Evolutionary conservation across 306 rosid species (phyloP), one percentile per base, ranked within the genome.

Genomic region (Glycine soja): DNA sequence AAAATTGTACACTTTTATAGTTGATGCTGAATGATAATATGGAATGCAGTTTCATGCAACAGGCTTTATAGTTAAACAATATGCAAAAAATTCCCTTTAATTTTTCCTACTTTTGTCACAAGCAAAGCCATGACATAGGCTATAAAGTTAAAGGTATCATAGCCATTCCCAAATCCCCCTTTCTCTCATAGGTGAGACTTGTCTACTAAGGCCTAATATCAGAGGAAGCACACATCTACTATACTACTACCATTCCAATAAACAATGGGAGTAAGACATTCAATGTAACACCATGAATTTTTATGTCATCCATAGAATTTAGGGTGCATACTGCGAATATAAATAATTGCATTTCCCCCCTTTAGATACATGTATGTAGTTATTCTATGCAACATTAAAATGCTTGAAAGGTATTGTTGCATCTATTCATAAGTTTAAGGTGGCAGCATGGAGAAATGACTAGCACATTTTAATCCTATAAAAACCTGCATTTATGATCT

Each of bases 21-120:
- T 46, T 69, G 57, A 69, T 69, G 74, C 42, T 6, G 52, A 67
- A 67, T 67, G 53, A 66, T 12, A 43, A 40, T 40, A 43, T 15
- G n/a, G 53, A 24, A 24, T 24, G 30, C 30, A 24, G 30, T 24
- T 24, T 24, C 2, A 24, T 24, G 30, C 30, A 24, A 24, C 30
- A 24, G 30, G 1, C 30, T 24, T 24, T 1, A 2, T 1, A 24
- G 30, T 24, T 24, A 24, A 24, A 24, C 30, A 19, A 19, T 19
- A 19, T 19, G 24, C 30, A 67, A 0, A 67, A 42, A 1, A 15
- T 67, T 42, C 38, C 34, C 52, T 40, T 38, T 13, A 3, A 51
- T 1, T 51, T 51, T 51, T 51, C 7, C 56, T 13, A 7, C 16
- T 34, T 34, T 34, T 51, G 14, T 51, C 7, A 51, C 56, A 51